Evolutionary conservation across 2,329 filamentous ascomycete genomes (phyloP), one percentile per base, ranked within the genome.

Genomic region (Phialemoniopsis sp.): DNA sequence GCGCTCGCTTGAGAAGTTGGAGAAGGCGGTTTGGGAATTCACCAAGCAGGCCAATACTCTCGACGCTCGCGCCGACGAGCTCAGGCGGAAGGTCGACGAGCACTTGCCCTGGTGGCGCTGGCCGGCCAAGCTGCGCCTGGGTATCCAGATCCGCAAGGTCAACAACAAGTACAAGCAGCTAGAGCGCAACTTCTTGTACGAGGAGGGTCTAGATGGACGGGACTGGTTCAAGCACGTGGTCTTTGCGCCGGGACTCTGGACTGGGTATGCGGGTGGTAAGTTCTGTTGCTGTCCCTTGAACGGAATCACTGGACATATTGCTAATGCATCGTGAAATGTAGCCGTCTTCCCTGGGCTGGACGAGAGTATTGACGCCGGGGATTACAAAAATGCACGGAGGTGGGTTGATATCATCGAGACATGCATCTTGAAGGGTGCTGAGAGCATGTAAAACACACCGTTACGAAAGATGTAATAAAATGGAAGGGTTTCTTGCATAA

Each of bases 111-210:
- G 87, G 87, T 93, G 87, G 80, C 79, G 83, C 50, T 82, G 81
- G 64, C 77, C 83, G 62, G 75, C 78, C 57, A 83, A 80, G 57
- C 62, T 87, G 17, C 74, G 71, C 46, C 48, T 58, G 15, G 40
- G 44, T 4, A 35, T 76, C 40, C 67, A 77, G 14, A 78, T 95
- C 38, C 73, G 79, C 19, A 69, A 63, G 10, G 76, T 84, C 33
- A 97, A 97, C 60, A 72, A 70, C 26, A 85, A 86, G 58, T 95
- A 95, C 70, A 95, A 95, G 72, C 69, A 72, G 8, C 66, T 97
- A 1, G 91, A 97, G 60, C 73, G 89, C 13, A 72, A 82, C 37
- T 95, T 96, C 61, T 53, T 96, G 46, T 85, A 88, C 52, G 64
- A 78, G 5, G 70, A 75, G 4, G 91, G 91, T 1, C 64, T 97